These are phyloP conservation scores for Cutaneotrichosporon dermatis DNA, from an alignment of 1,284 basidiomycete genomes.

Conservation along the genomic window DNA sequence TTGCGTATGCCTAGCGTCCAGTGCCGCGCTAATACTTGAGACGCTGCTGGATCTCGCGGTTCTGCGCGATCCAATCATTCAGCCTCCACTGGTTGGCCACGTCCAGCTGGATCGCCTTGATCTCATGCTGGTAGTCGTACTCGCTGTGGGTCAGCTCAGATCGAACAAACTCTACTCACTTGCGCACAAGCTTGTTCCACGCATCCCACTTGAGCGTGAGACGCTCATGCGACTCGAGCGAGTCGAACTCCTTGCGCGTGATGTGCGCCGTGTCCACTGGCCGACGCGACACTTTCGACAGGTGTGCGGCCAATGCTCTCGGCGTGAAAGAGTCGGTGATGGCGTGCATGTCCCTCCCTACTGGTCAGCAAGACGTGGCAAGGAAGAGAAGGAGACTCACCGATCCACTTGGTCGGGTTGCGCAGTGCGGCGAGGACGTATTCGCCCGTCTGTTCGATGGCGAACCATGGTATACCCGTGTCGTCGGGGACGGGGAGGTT, in stretches of 20 bases:
- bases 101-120: constrained; percentile 11
- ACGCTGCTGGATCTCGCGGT: constrained; percentile 6
- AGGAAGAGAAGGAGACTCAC: too few relatives aligned
- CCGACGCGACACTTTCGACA: constrained; percentile 24
- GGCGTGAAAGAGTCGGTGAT: constrained; percentile 25
- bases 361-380: too few relatives aligned
- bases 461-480: constrained; percentile 26
- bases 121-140: constrained; percentile 13
- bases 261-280: constrained; percentile 28
- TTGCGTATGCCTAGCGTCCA: too few relatives aligned
- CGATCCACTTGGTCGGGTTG: constrained; percentile 31
- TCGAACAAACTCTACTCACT: not conserved
- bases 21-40: too few relatives aligned
- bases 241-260: constrained; percentile 27
- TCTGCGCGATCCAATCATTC: constrained; percentile 23
- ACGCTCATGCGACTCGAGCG: constrained; percentile 20
- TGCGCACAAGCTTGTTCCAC: constrained; percentile 17
- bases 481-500: constrained; percentile 30
- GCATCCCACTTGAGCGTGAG: constrained; percentile 17
- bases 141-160: not conserved
- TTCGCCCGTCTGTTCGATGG: constrained; percentile 35
- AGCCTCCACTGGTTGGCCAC: constrained; percentile 24
- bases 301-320: constrained; percentile 22
- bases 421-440: constrained; percentile 33
- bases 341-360: constrained; percentile 32